phyloP scores from a whole-genome alignment of 345 rosid genomes.

The Populus deltoides region DNA sequence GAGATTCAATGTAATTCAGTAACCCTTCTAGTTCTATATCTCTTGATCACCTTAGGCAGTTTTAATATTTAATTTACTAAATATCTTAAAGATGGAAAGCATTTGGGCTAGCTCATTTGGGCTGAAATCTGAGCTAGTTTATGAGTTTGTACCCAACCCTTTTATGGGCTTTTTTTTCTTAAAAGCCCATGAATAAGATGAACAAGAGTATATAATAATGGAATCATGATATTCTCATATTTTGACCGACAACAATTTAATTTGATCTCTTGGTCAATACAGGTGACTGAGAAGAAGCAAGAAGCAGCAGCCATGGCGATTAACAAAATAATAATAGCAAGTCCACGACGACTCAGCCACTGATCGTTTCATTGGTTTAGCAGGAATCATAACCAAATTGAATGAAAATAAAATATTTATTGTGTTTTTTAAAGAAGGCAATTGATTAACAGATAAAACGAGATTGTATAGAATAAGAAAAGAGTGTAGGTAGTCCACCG shows the following conservation, averaged over 20 bases:
- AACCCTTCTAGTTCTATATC: not conserved
- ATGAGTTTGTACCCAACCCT: not conserved
- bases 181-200: not conserved
- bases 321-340: not conserved
- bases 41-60: not conserved
- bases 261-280: not conserved
- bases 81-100: not conserved
- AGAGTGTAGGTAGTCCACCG: no score
- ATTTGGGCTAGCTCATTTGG: not conserved
- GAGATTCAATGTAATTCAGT: not conserved
- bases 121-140: not conserved
- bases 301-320: no score
- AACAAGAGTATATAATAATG: not conserved
- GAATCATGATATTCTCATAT: not conserved
- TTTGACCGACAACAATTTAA: not conserved
- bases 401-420: no score
- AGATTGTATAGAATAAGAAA: no score
- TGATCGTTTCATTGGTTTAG: not conserved
- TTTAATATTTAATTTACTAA: not conserved
- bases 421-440: no score
- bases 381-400: not conserved
- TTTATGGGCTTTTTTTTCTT: not conserved
- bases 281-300: not conserved
- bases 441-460: no score
- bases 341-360: not conserved